These are phyloP conservation scores for Lolium perenne DNA, from an alignment of 176 grass and related monocot species.

Conservation along the genomic window DNA sequence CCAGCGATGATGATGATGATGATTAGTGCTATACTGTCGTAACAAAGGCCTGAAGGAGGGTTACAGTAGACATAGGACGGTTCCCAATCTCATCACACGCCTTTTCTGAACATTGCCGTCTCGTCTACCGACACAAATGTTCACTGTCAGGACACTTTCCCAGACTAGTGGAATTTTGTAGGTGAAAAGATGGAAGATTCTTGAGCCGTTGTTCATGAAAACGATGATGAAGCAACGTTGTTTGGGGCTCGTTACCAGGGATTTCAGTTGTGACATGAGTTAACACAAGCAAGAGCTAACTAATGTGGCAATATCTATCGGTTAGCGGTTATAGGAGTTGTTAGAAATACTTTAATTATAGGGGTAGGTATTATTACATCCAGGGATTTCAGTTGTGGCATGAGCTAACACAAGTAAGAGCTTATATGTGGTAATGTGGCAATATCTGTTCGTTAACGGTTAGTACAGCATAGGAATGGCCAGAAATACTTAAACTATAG, in stretches of 20 bases:
- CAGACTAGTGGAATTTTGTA: neutral
- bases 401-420: neutral
- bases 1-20: neutral
- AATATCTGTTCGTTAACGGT: neutral
- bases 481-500: neutral
- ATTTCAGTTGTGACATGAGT: too few relatives aligned
- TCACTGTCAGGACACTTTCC: neutral
- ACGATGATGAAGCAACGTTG: too few relatives aligned
- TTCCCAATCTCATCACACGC: constrained; percentile 4
- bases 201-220: neutral
- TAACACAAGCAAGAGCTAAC: too few relatives aligned
- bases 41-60: neutral
- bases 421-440: neutral
- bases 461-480: neutral
- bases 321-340: too few relatives aligned
- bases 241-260: too few relatives aligned
- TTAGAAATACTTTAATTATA: too few relatives aligned
- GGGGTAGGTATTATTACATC: too few relatives aligned
- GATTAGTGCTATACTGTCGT: neutral
- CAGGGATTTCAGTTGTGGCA: neutral
- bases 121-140: neutral
- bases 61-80: constrained; percentile 25
- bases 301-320: neutral
- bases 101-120: constrained; percentile 11
- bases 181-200: neutral